A percentile compares a stretch with the other conserved stretches of the same genome.
phyloP scores from a whole-genome alignment of 257 asterid genomes.

The Avicennia marina region DNA sequence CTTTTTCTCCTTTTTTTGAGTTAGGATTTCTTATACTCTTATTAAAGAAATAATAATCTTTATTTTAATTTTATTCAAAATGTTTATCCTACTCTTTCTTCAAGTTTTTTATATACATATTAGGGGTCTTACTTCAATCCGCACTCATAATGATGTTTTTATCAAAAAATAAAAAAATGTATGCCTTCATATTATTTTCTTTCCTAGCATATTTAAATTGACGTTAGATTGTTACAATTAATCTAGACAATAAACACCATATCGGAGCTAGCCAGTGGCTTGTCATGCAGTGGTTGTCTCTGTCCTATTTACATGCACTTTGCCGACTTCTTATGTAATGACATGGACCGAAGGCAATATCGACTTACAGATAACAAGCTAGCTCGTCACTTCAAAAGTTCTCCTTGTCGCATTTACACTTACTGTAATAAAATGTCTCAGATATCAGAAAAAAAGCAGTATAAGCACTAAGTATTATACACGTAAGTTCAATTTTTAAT shows the following conservation, averaged over 20 bases:
- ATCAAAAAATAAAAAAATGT: no score
- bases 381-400: slow-evolving; percentile 7
- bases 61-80: no score
- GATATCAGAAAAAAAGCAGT: no score
- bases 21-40: no score
- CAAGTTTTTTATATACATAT: no score
- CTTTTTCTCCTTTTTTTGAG: no score
- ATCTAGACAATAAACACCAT: background rate
- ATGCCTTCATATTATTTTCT: no score
- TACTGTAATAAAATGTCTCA: no score
- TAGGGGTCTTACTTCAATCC: no score
- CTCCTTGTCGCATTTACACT: slow-evolving; percentile 7
- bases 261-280: slow-evolving; percentile 1
- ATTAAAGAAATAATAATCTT: no score
- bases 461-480: slow-evolving; percentile 18
- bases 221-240: background rate
- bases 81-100: no score
- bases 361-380: slow-evolving; percentile 13
- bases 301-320: slow-evolving; percentile 13
- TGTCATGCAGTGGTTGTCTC: slow-evolving; percentile 14
- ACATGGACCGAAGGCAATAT: slow-evolving; percentile 9
- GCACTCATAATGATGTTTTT: no score
- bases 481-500: slow-evolving; percentile 11
- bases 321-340: slow-evolving; percentile 11
- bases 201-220: background rate